Evolutionary conservation across 768 basidiomycete genomes (phyloP).

Genomic region (Pleurotus pulmonarius): DNA sequence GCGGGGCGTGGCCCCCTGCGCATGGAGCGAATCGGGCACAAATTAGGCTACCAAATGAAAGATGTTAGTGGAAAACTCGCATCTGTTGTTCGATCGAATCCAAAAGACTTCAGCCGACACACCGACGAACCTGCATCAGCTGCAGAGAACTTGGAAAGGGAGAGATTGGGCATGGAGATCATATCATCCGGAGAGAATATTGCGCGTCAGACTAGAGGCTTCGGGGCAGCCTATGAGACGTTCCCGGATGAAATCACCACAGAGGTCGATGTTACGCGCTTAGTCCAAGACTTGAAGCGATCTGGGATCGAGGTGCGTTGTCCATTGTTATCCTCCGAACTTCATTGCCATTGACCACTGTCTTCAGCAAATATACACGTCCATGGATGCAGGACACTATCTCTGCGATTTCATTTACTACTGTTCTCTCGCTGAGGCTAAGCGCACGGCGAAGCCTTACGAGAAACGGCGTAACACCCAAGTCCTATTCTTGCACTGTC

Average conservation of each 20-base stretch:
- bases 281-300: slow-evolving; percentile 52
- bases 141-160: slow-evolving; percentile 33
- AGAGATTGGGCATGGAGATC: slow-evolving; percentile 34
- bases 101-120: slow-evolving; percentile 37
- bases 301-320: slow-evolving; percentile 43
- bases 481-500: slow-evolving; percentile 71
- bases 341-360: slow-evolving; percentile 5
- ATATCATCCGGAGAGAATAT: slow-evolving; percentile 29
- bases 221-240: slow-evolving; percentile 46
- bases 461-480: slow-evolving; percentile 40
- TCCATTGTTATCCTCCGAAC: not conserved
- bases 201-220: slow-evolving; percentile 36
- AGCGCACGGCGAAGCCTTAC: slow-evolving; percentile 41
- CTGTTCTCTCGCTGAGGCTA: slow-evolving; percentile 68
- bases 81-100: slow-evolving; percentile 38
- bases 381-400: slow-evolving; percentile 75
- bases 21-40: slow-evolving; percentile 65
- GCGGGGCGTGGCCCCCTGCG: slow-evolving; percentile 60
- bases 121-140: slow-evolving; percentile 26
- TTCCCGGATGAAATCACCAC: slow-evolving; percentile 55
- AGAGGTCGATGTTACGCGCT: slow-evolving; percentile 55
- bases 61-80: slow-evolving; percentile 59
- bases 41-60: slow-evolving; percentile 66
- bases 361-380: slow-evolving; percentile 60
- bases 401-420: slow-evolving; percentile 77